Base-by-base conservation (phyloP, 176 grass and related monocot species). In the Zea luxurians region DNA sequence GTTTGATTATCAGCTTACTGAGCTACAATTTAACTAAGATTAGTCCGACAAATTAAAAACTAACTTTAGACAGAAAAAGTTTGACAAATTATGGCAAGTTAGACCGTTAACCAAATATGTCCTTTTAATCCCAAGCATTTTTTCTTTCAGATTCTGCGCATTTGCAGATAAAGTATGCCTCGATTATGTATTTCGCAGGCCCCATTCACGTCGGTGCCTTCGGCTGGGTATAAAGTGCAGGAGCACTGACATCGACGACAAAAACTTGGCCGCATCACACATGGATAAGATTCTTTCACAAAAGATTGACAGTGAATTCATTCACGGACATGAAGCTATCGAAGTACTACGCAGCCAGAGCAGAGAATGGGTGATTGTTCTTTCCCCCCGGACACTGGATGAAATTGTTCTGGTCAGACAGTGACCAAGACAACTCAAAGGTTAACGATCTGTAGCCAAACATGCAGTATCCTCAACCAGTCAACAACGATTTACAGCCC, bases 221-320 rank as follows among this genome's bases (percentile, higher is more conserved):
- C 27, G 27, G 27, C 27, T 27, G 27, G 27, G 27, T 27, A 27
- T 27, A 27, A 36, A 15, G 68, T 8, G 20, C 34, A 49, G 68
- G 13, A 50, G 27, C 18, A 17, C 3, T 37, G 48, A 37, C 27
- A 37, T 36, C 1, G 13, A 71, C 27, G 50, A 10, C 43, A 48
- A 8, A 4, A 63, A 17, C 0, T 37, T 34, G 44, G 27, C 4
- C 43, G 10, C 7, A 35, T 55, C 50, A 4, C 21, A 16, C 8
- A n/a, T 45, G 42, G 58, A 76, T 76, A 64, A 64, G 75, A 20
- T 77, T 76, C 42, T 48, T 62, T 5, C 20, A 1, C 17, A 46
- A 46, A 45, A 45, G 54, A 34, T 27, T 46, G 57, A 49, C 43
- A 64, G 44, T 34, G 43, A 77, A 49, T 4, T 76, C 55, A 49